Evolutionary conservation across 139 green algal species (phyloP), one percentile per base, ranked within the genome.

Genomic region (Nannochloris sp.): DNA sequence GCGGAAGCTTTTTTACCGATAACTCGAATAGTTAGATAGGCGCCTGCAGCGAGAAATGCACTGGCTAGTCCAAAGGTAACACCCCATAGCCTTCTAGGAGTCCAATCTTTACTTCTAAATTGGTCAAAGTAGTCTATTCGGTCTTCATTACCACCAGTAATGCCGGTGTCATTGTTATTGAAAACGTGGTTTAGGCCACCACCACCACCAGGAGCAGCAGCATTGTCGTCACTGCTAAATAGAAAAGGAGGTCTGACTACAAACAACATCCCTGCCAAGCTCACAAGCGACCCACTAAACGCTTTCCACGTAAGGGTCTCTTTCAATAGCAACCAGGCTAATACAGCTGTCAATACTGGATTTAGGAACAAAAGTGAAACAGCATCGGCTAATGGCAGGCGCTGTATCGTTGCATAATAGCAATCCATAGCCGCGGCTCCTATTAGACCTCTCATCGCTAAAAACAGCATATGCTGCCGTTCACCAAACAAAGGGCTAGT

Each of bases 191-290:
- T n/a, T n/a, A n/a, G n/a, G n/a, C n/a, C n/a, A n/a, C n/a, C n/a
- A n/a, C n/a, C n/a, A n/a, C n/a, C n/a, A n/a, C n/a, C n/a, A n/a
- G n/a, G n/a, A n/a, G n/a, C n/a, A n/a, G n/a, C 9, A n/a, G n/a
- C n/a, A n/a, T n/a, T n/a, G n/a, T n/a, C n/a, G n/a, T 15, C 54
- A 13, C 37, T 34, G 14, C 68, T 62, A 25, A 71, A 60, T 39
- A 78, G 4, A 42, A 79, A 72, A 2, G 74, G 74, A 1, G 75
- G 75, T 27, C 62, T 54, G 8, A 57, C 72, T 19, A 72, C 60
- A 14, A 75, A 31, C 6, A 70, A 65, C 46, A 70, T 72, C 8
- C 67, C 74, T 27, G 27, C 24, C 19, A 70, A 38, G 66, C 48
- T 78, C 46, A 51, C 45, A 9, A 34, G 44, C 56, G 10, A 57